Conservation (phyloP, 345 rosid species). For the Arabidopsis arenosa region DNA sequence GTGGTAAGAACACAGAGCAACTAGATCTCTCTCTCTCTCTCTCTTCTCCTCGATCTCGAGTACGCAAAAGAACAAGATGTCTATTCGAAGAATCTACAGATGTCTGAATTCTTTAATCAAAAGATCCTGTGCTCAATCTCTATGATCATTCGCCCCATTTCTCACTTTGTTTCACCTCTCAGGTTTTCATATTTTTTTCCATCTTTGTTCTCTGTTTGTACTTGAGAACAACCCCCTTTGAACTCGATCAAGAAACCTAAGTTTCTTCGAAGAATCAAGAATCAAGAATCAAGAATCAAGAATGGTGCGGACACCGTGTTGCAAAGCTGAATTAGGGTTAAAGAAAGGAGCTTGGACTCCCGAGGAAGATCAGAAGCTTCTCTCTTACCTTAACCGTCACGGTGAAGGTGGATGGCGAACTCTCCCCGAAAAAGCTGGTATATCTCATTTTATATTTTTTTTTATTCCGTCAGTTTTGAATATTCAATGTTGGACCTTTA, state of each 20-base stretch:
- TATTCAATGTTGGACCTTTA: slow-evolving; percentile 23
- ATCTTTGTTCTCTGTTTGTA: slow-evolving; percentile 19
- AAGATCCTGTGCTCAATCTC: slow-evolving; percentile 48
- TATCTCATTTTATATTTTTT: not conserved
- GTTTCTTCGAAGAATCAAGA: slow-evolving; percentile 18
- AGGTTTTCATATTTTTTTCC: slow-evolving; percentile 2
- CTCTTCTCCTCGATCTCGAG: slow-evolving; percentile 8
- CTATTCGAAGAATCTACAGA: slow-evolving; percentile 39
- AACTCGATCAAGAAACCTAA: slow-evolving; percentile 2
- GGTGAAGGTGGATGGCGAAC: slow-evolving; percentile 64
- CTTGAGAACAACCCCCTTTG: slow-evolving; percentile 15
- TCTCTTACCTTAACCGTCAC: slow-evolving; percentile 47
- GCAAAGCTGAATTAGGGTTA: slow-evolving; percentile 43
- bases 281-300: slow-evolving; percentile 41
- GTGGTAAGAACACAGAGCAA: slow-evolving; percentile 29
- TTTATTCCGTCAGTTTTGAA: slow-evolving; percentile 11
- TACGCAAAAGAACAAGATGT: slow-evolving; percentile 38
- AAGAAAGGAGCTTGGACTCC: slow-evolving; percentile 63
- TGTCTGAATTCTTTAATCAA: slow-evolving; percentile 43
- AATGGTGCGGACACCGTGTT: slow-evolving; percentile 53
- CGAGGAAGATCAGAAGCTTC: slow-evolving; percentile 57
- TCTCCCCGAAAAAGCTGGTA: slow-evolving; percentile 59
- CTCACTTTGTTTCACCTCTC: slow-evolving; percentile 39
- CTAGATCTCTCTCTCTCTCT: slow-evolving; percentile 3
- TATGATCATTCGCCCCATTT: slow-evolving; percentile 26